Evolutionary conservation across 1,284 basidiomycete genomes (phyloP), one percentile per base, ranked within the genome.

Genomic region (Ganoderma lucidum): DNA sequence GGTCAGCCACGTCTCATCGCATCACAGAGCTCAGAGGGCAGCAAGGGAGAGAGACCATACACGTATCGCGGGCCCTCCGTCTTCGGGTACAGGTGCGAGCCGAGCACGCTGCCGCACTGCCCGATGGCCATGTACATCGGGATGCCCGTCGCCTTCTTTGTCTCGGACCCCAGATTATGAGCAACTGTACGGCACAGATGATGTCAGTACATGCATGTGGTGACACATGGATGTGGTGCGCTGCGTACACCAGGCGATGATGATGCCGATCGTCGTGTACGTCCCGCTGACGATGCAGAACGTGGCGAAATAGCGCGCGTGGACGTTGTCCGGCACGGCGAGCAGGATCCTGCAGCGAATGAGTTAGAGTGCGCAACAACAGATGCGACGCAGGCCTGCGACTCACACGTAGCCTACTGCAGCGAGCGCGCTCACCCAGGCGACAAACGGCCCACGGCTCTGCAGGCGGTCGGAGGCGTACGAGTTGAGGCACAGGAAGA

Each of bases 41-140:
- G 23, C 23, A 23, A 23, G 23, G 23, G 23, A 23, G 23, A 23
- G 23, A 23, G 23, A 23, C 23, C 23, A 70, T 59, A 92, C 90
- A 83, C 85, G 72, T 93, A 94, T 61, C 80, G 78, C 0, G 92
- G 92, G 0, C 87, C 87, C 62, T 93, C 88, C 0, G 84, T 85
- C 41, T 85, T 79, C 0, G 91, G 92, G 77, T 88, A 93, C 10
- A 93, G 76, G 72, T 94, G 91, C 0, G 91, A 89, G 42, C 92
- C 92, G n/a, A 93, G 82, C 45, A 93, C 83, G 71, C 88, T 91
- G 14, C 92, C 92, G 67, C 85, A 87, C 77, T 93, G 92, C 2
- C 92, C 92, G 56, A 94, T 92, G 8, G 90, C 88, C 84, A 91
- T 90, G 77, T 91, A 93, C 77, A 93, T 85, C 1, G 92, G 90